These are phyloP conservation scores for Teratosphaeria zuluensis DNA, from an alignment of 2,329 filamentous ascomycete genomes.

Conservation along the genomic window DNA sequence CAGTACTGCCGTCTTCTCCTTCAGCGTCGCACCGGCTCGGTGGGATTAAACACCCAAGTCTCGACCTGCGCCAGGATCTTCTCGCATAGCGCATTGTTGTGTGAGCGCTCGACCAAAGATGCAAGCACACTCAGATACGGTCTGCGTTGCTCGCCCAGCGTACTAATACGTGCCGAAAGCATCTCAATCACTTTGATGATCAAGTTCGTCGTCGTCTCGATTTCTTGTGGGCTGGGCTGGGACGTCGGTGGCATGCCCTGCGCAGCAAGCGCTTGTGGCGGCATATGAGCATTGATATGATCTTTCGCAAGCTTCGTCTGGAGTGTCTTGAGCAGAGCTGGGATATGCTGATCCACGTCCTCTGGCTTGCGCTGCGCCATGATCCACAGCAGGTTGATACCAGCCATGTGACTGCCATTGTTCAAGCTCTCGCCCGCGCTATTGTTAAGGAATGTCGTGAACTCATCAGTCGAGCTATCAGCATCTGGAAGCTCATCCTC, in stretches of 20 bases:
- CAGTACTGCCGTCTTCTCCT: constrained; percentile 97
- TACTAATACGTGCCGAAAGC: constrained; percentile 83
- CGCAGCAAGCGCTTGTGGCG: constrained; percentile 43
- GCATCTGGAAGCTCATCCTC: constrained; percentile 62
- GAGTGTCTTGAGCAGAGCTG: constrained; percentile 82
- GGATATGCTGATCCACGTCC: constrained; percentile 82
- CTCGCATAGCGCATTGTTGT: constrained; percentile 75
- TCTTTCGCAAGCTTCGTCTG: constrained; percentile 88
- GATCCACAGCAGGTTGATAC: constrained; percentile 89
- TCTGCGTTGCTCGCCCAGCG: constrained; percentile 77
- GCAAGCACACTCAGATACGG: constrained; percentile 93
- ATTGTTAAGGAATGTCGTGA: constrained; percentile 73
- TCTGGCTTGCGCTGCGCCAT: constrained; percentile 74
- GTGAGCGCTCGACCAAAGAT: constrained; percentile 88
- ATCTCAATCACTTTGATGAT: constrained; percentile 95
- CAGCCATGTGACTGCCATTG: constrained; percentile 70
- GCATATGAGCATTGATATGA: constrained; percentile 67
- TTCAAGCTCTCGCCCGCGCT: constrained; percentile 75
- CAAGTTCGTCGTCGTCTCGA: constrained; percentile 79
- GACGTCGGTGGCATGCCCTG: constrained; percentile 30
- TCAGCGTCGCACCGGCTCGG: constrained; percentile 90
- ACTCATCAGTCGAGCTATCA: constrained; percentile 69
- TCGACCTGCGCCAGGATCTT: constrained; percentile 94
- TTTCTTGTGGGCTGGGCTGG: constrained; percentile 59
- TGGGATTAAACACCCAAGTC: constrained; percentile 89